Evolutionary conservation across 208 protist genomes (phyloP), one percentile per base, ranked within the genome.

Genomic region (Endotrypanum monterogeii): DNA sequence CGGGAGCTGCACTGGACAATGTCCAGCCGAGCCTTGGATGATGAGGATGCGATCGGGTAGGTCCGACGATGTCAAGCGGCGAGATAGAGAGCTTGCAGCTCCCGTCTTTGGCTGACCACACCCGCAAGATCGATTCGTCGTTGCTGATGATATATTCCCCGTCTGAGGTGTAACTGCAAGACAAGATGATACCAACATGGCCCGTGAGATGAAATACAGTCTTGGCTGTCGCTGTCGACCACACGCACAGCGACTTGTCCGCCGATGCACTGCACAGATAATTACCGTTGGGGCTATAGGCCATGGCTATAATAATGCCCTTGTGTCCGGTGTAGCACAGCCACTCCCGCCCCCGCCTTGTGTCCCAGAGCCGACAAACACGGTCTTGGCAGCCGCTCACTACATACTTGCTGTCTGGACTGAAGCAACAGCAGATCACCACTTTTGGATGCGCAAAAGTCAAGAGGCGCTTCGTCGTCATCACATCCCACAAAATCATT

Each of bases 401-500:
- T 9, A 97, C 65, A 56, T 82, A 87, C 70, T 91, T 94, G 79
- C 88, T 91, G 67, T 97, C 92, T 3, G 89, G 88, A n/a, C 79
- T 79, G 73, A 97, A 97, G 73, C 85, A 87, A 72, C 94, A 97
- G 79, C 94, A 97, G 69, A 97, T 96, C 28, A 96, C 92, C 37
- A 95, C 90, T 72, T 94, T 94, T 12, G 86, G 84, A 70, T 97
- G 94, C 56, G 81, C 67, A 44, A 94, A 90, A 52, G 83, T 87
- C 18, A 89, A 79, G 46, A 97, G 56, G 52, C 88, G 67, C 81
- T 96, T 95, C 23, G 83, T 86, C 25, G 90, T 92, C 68, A 88
- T 84, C 56, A 93, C 90, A 60, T 97, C 94, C 92, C 94, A 97
- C 63, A 97, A 57, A n/a, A 93, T 90, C 80, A 97, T 91, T 18